Conservation (phyloP, 495 filamentous ascomycete species). For the Podospora comata region DNA sequence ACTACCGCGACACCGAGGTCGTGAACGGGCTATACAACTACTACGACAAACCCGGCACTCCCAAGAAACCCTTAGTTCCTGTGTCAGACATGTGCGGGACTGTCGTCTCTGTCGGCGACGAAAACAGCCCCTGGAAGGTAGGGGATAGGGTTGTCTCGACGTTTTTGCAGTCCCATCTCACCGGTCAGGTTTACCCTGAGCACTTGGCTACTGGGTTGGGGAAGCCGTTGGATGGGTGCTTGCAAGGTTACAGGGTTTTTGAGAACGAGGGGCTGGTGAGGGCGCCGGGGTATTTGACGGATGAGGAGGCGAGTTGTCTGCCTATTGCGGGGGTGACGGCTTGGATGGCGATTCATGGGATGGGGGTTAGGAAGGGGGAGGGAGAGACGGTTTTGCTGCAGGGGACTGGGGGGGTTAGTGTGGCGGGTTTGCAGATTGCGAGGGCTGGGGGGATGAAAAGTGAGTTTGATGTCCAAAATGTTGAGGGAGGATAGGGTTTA, state of each 20-base stretch:
- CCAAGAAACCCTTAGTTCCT: background rate
- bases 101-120: background rate
- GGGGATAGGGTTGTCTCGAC: background rate
- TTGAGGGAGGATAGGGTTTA: too few species aligned
- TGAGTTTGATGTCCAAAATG: too few species aligned
- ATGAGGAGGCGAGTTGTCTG: slow-evolving; percentile 25
- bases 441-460: too few species aligned
- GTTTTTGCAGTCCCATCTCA: too few species aligned
- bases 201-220: too few species aligned
- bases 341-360: background rate
- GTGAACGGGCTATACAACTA: background rate
- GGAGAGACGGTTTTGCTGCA: background rate
- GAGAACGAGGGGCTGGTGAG: slow-evolving; percentile 27
- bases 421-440: too few species aligned
- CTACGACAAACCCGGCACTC: background rate
- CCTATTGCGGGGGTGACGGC: background rate
- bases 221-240: slow-evolving; percentile 23
- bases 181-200: too few species aligned
- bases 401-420: too few species aligned
- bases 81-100: background rate
- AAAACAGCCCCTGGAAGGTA: background rate
- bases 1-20: background rate
- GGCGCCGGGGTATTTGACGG: slow-evolving; percentile 28
- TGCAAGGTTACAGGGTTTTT: slow-evolving; percentile 34
- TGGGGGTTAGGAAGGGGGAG: background rate